Percentiles rank a stretch among this genome's conserved stretches.
Conservation (phyloP, 2,329 filamentous ascomycete species). For the Colletotrichum sp. region DNA sequence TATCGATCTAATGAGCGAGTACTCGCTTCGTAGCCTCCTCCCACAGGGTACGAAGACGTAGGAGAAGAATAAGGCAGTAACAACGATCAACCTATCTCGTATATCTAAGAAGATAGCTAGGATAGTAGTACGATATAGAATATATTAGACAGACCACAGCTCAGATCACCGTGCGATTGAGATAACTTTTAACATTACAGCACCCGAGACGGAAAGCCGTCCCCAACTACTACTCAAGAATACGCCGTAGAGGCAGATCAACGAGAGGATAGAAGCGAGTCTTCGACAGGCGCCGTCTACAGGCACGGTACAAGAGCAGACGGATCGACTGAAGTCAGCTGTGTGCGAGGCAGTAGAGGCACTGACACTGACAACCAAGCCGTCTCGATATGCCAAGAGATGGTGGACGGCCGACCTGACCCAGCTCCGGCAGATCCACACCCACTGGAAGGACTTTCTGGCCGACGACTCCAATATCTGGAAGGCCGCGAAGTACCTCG, state of each 20-base stretch:
- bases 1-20: conserved; percentile 38
- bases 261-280: conserved; percentile 3
- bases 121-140: conserved; percentile 16
- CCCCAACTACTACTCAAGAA: conserved; percentile 28
- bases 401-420: conserved; percentile 34
- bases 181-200: conserved; percentile 28
- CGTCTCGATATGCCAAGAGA: conserved; percentile 30
- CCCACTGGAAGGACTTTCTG: conserved; percentile 30
- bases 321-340: not conserved
- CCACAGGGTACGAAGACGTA: conserved; percentile 38
- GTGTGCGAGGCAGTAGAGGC: not conserved
- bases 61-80: conserved; percentile 23
- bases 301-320: not conserved
- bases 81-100: conserved; percentile 30
- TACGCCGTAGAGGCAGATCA: conserved; percentile 28
- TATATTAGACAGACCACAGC: conserved; percentile 25
- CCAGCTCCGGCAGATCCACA: conserved; percentile 29
- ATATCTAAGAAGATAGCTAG: conserved; percentile 24
- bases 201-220: not conserved
- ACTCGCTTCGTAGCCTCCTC: conserved; percentile 31
- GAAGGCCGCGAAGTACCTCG: conserved; percentile 32
- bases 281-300: conserved; percentile 27
- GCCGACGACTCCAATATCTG: conserved; percentile 31
- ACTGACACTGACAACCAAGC: conserved; percentile 27
- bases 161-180: conserved; percentile 35